Conservation (phyloP, 495 filamentous ascomycete species). For the Tirmania nivea region DNA sequence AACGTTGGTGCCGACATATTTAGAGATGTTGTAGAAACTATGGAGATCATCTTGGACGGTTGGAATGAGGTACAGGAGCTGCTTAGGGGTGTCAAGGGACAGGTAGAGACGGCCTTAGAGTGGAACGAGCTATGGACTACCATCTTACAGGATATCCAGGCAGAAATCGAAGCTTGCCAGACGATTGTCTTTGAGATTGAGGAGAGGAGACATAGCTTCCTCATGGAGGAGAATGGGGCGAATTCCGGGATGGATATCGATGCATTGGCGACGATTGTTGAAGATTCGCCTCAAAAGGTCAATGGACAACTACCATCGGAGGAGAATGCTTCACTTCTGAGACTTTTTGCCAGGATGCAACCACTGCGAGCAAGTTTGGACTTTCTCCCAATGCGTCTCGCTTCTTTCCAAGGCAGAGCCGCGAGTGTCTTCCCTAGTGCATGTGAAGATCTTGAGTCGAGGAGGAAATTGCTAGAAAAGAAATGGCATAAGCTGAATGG, state of each 20-base stretch:
- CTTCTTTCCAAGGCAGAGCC: slow-evolving; percentile 59
- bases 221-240: slow-evolving; percentile 34
- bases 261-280: slow-evolving; percentile 81
- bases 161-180: slow-evolving; percentile 66
- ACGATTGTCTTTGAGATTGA: slow-evolving; percentile 90
- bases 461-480: slow-evolving; percentile 46
- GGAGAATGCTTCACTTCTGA: slow-evolving; percentile 48
- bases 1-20: slow-evolving; percentile 45
- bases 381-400: slow-evolving; percentile 88
- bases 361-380: slow-evolving; percentile 80
- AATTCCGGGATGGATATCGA: slow-evolving; percentile 52
- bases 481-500: slow-evolving; percentile 62
- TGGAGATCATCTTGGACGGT: slow-evolving; percentile 64
- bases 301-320: slow-evolving; percentile 24
- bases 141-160: slow-evolving; percentile 79
- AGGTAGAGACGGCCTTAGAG: slow-evolving; percentile 92
- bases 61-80: slow-evolving; percentile 62
- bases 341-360: slow-evolving; percentile 83
- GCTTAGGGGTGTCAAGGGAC: slow-evolving; percentile 56
- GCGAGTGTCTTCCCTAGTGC: slow-evolving; percentile 62
- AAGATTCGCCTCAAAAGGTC: slow-evolving; percentile 46
- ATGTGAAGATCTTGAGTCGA: slow-evolving; percentile 63
- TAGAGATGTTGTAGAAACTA: slow-evolving; percentile 51
- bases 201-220: slow-evolving; percentile 59
- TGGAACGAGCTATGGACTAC: slow-evolving; percentile 95